Evolutionary conservation across 306 rosid species (phyloP).

Genomic region (Casuarina equisetifolia): DNA sequence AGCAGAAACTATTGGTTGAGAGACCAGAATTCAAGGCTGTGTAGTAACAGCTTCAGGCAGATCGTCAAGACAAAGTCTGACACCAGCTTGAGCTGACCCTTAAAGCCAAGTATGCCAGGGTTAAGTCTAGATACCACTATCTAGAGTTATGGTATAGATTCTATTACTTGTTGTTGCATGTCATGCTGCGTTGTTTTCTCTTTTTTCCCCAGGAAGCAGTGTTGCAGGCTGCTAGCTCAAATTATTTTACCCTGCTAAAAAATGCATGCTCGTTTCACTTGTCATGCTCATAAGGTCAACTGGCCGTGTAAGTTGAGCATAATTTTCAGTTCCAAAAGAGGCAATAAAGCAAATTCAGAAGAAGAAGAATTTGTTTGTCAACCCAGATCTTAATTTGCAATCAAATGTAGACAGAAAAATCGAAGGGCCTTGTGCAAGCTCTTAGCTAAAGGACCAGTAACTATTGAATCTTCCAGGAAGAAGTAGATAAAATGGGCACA

Average conservation of each 20-base stretch:
- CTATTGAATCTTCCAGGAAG: constrained; percentile 8
- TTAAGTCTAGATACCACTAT: not conserved
- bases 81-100: no score
- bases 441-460: not conserved
- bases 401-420: not conserved
- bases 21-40: not conserved
- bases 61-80: not conserved
- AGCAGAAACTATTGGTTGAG: not conserved
- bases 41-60: not conserved
- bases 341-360: not conserved
- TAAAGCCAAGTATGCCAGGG: no score
- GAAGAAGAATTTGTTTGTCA: not conserved
- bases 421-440: not conserved
- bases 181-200: not conserved
- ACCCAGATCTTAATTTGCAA: not conserved
- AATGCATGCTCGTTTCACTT: not conserved
- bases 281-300: not conserved
- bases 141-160: not conserved
- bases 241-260: not conserved
- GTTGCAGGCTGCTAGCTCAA: not conserved
- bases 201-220: not conserved
- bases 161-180: not conserved
- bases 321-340: constrained; percentile 1
- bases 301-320: not conserved
- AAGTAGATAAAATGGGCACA: constrained; percentile 3